Conservation (phyloP, 768 basidiomycete species). For the Kockovaella imperatae region DNA sequence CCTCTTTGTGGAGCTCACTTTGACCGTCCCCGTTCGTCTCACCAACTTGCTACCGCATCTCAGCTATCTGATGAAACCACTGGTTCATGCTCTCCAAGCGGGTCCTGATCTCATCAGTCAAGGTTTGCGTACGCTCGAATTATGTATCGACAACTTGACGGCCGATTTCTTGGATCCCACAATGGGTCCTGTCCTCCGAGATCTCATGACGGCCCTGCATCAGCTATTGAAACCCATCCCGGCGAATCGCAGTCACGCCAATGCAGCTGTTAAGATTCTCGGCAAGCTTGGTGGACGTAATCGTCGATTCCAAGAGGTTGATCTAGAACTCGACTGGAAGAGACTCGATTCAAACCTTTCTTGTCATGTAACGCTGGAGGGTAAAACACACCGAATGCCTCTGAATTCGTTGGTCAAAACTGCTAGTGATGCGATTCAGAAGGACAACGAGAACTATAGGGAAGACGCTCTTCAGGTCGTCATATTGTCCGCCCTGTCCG, state of each 20-base stretch:
- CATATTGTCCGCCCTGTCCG: slow-evolving; percentile 61
- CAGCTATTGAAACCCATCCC: slow-evolving; percentile 84
- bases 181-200: slow-evolving; percentile 79
- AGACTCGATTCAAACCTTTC: slow-evolving; percentile 64
- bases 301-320: slow-evolving; percentile 71
- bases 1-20: slow-evolving; percentile 91
- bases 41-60: slow-evolving; percentile 94
- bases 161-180: slow-evolving; percentile 97
- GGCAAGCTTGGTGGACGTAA: slow-evolving; percentile 96
- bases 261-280: slow-evolving; percentile 89
- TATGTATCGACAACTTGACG: slow-evolving; percentile 98
- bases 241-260: slow-evolving; percentile 73
- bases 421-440: slow-evolving; percentile 58
- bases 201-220: slow-evolving; percentile 90
- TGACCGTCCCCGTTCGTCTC: slow-evolving; percentile 89
- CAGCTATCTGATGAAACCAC: slow-evolving; percentile 89
- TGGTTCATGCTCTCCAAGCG: slow-evolving; percentile 82
- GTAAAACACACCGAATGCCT: slow-evolving; percentile 57
- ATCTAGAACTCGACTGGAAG: slow-evolving; percentile 65
- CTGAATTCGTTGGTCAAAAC: slow-evolving; percentile 60
- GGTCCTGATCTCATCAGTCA: slow-evolving; percentile 85
- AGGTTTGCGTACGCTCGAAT: slow-evolving; percentile 87
- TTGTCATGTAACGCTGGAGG: slow-evolving; percentile 64
- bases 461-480: slow-evolving; percentile 49
- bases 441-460: slow-evolving; percentile 46